A percentile compares a stretch with the other conserved stretches of the same genome.
These are phyloP conservation scores for Narthecium ossifragum DNA, from an alignment of 106 monocot genomes.

Conservation along the genomic window DNA sequence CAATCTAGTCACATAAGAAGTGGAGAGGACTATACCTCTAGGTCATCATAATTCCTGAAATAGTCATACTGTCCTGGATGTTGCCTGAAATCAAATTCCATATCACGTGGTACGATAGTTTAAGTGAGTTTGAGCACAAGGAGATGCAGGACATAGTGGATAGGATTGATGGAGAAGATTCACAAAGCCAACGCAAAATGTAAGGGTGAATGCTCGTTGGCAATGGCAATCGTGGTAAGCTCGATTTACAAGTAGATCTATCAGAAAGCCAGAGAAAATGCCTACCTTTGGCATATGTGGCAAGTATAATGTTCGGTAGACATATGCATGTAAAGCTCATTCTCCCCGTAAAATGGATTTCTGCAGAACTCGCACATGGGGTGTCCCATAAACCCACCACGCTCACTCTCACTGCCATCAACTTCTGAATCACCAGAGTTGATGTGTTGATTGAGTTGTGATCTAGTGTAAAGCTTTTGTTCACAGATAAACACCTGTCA, in stretches of 20 bases:
- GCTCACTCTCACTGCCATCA: slow-evolving; percentile 82
- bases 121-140: background rate
- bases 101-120: background rate
- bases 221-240: no score
- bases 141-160: background rate
- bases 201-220: no score
- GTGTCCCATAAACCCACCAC: slow-evolving; percentile 94
- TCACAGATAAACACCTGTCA: slow-evolving; percentile 95
- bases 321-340: slow-evolving; percentile 94
- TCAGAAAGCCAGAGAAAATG: no score
- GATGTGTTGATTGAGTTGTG: slow-evolving; percentile 74
- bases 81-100: slow-evolving; percentile 47
- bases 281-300: slow-evolving; percentile 90
- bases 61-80: slow-evolving; percentile 93
- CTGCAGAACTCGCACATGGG: slow-evolving; percentile 91
- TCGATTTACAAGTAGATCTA: no score
- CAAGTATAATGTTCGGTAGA: slow-evolving; percentile 89
- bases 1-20: background rate
- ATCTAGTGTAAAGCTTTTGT: slow-evolving; percentile 88
- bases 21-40: slow-evolving; percentile 52
- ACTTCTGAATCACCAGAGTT: slow-evolving; percentile 84
- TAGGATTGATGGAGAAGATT: no score
- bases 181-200: no score
- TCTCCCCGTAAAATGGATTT: slow-evolving; percentile 91
- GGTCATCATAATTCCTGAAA: slow-evolving; percentile 83